Evolutionary conservation across 1,284 basidiomycete species (phyloP).

Genomic region (Bjerkandera adusta): DNA sequence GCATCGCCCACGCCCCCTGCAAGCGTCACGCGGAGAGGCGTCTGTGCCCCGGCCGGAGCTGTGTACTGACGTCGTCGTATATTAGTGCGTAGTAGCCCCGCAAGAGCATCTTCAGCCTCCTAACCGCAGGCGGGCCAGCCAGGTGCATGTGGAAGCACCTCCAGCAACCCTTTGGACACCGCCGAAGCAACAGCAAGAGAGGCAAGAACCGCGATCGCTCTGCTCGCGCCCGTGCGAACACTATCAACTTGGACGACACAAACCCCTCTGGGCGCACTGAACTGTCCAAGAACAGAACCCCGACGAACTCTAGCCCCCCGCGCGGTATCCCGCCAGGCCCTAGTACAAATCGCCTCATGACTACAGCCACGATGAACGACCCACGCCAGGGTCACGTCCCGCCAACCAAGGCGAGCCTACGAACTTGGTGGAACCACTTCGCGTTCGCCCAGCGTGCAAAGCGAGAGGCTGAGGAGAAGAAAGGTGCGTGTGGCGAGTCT

Average conservation of each 20-base stretch:
- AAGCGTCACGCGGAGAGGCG: conserved; percentile 12
- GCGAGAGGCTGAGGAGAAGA: conserved; percentile 44
- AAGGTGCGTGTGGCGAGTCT: conserved; percentile 26
- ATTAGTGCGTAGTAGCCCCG: conserved; percentile 6
- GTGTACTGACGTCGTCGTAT: conserved; percentile 15
- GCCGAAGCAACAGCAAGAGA: conserved; percentile 17
- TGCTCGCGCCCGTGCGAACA: conserved; percentile 17
- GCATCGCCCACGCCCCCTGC: background rate
- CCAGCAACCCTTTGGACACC: conserved; percentile 18
- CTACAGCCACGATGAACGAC: conserved; percentile 18
- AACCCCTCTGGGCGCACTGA: conserved; percentile 1
- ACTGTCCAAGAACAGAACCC: conserved; percentile 3
- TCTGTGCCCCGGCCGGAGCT: conserved; percentile 15
- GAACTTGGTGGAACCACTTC: conserved; percentile 84
- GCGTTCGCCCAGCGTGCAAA: conserved; percentile 58
- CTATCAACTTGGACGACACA: conserved; percentile 9
- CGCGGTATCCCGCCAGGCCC: conserved; percentile 7
- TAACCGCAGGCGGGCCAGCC: conserved; percentile 6
- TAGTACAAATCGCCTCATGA: conserved; percentile 14
- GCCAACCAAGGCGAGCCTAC: conserved; percentile 62
- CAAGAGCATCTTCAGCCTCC: conserved; percentile 1
- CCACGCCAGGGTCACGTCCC: conserved; percentile 23
- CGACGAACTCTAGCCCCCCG: background rate
- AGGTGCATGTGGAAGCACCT: conserved; percentile 22
- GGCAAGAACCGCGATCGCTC: conserved; percentile 14